Percentiles rank a stretch among this genome's conserved stretches.
Evolutionary conservation across 176 grass and related monocot genomes (phyloP).

Genomic region (Aegilops tauschii): DNA sequence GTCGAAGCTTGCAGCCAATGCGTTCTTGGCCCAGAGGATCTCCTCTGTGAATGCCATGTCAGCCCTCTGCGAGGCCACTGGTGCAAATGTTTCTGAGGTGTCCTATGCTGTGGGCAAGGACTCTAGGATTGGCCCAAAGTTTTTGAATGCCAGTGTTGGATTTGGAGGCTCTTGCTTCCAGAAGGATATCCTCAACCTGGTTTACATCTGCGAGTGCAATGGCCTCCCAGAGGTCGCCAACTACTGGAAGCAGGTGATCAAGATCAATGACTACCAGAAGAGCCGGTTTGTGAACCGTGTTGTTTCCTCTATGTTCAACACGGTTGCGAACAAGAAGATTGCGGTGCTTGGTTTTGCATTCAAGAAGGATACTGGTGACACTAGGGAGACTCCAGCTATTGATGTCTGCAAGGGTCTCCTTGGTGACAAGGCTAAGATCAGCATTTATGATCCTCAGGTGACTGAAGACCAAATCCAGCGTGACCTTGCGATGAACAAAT

Average conservation of each 20-base stretch:
- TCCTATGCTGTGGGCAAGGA: constrained; percentile 60
- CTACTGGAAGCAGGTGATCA: constrained; percentile 22
- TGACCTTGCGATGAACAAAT: constrained; percentile 17
- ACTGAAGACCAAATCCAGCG: constrained; percentile 16
- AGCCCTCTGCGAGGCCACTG: constrained; percentile 44
- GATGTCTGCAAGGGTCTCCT: constrained; percentile 16
- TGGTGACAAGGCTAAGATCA: constrained; percentile 9
- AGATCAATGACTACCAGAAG: constrained; percentile 21
- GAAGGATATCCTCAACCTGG: constrained; percentile 65
- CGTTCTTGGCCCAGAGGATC: constrained; percentile 62
- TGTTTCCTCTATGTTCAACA: constrained; percentile 17
- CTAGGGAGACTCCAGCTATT: constrained; percentile 8
- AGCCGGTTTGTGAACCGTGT: constrained; percentile 13
- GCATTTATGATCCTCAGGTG: constrained; percentile 16
- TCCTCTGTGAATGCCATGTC: constrained; percentile 47
- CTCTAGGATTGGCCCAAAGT: constrained; percentile 64
- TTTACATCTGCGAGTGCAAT: constrained; percentile 21
- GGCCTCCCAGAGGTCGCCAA: constrained; percentile 2
- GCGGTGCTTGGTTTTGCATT: constrained; percentile 5
- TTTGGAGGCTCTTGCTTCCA: constrained; percentile 80
- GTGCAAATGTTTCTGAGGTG: constrained; percentile 58
- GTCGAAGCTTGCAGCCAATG: constrained; percentile 73
- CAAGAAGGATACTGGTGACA: constrained; percentile 19
- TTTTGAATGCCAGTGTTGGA: constrained; percentile 66
- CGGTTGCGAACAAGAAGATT: constrained; percentile 39